Base-by-base conservation (phyloP, 805 yeast genomes). In the Ogataea ganodermae region DNA sequence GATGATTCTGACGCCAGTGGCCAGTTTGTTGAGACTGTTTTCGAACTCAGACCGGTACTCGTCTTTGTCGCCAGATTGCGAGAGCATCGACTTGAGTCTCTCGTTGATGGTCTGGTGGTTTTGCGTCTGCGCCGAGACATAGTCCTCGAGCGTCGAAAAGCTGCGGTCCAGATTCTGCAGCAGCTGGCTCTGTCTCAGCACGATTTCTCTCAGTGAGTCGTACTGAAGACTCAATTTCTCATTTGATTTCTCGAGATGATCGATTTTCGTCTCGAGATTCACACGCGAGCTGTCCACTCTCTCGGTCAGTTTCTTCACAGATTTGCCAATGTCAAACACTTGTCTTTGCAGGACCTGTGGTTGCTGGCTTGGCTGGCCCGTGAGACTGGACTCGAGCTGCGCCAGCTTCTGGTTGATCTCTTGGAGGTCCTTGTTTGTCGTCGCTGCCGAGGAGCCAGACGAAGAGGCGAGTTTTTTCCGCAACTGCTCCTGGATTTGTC, bases 111-210 rank as follows among this genome's bases (percentile, higher is more conserved):
- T 48, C 10, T 39, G 44, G 39, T 53, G 57, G 26, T 54, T 50
- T 32, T 53, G 46, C n/a, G 56, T 45, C 44, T 59, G 63, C 22
- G 49, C 48, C 20, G 55, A 58, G 42, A 59, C 46, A 26, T 39
- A 42, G 17, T 44, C 40, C 33, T 44, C 51, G 35, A 59, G 35
- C 1, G 51, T 21, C 12, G 35, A 35, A 30, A 59, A 50, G 42
- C 51, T 49, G 14, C 44, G 46, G 32, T 56, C 58, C 14, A 49
- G 50, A 20, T 24, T 35, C 23, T 53, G 51, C 33, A 57, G 24
- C 12, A 52, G 31, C 41, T 57, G 50, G 36, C 46, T 50, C 45
- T 58, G 61, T 37, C 48, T 40, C 21, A 39, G 14, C 8, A 54
- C 23, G 24, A 54, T 23, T 3, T 43, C 37, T 33, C 43, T 28